Evolutionary conservation across 208 protist genomes (phyloP), one percentile per base, ranked within the genome.

Genomic region (Blastocrithidia nonstop): DNA sequence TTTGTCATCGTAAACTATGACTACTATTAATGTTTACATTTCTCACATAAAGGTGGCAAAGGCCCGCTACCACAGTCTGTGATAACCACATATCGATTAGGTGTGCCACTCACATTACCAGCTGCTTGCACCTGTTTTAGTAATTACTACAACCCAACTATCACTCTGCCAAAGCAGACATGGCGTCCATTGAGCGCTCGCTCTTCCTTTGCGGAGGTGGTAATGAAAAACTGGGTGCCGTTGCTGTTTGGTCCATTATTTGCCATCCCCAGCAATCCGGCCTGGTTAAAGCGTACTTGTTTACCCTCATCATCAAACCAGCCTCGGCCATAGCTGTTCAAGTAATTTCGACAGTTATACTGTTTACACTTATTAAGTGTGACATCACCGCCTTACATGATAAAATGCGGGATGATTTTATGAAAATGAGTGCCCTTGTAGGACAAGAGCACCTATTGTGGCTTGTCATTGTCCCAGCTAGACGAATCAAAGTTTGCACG

Each of bases 331-430:
- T 81, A 89, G 50, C 90, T 94, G 56, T 65, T 85, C 45, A 78
- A 66, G 50, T 71, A 62, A 67, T 88, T 84, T 11, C 61, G 71
- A 66, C 95, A 94, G 22, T 74, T 44, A 0, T 42, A 50, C n/a
- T n/a, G n/a, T n/a, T n/a, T n/a, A 38, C 33, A 87, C 43, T 97
- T 80, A n/a, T 74, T 80, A 68, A 81, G 83, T 13, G 89, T 96
- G 58, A 98, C 83, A 74, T 98, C 96, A 31, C 95, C 95, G 36
- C 93, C 96, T 61, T 99, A 95, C 8, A 71, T 43, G 31, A 76
- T 84, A 41, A 93, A 85, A 15, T 62, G 25, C 3, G 78, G 80
- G 23, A 94, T 85, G 40, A 95, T 92, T 46, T 90, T 87, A 61
- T 95, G 88, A 63, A 95, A 90, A 53, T 65, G 87, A 2, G 83